These are phyloP conservation scores for Amanita jacksonii DNA, from an alignment of 768 basidiomycete species.

Conservation along the genomic window DNA sequence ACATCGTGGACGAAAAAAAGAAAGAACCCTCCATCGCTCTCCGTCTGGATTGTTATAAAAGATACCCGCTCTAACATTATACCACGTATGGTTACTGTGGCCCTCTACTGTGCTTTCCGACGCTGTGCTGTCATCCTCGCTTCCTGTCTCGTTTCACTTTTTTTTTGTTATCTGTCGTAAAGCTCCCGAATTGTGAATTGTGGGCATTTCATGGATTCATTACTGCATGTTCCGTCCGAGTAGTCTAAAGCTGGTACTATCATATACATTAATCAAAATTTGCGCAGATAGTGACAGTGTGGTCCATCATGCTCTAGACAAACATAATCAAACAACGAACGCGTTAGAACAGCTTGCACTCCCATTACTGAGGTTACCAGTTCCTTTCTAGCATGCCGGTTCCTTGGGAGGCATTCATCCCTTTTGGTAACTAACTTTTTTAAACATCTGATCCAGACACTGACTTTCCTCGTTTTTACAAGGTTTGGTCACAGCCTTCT, in stretches of 20 bases:
- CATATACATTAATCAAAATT: too few relatives aligned
- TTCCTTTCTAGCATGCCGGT: constrained; percentile 59
- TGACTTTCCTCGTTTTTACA: constrained; percentile 36
- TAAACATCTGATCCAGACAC: background rate
- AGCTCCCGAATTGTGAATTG: background rate
- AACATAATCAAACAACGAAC: background rate
- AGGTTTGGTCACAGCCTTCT: constrained; percentile 67
- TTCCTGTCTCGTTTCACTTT: constrained; percentile 6
- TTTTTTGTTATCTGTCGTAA: background rate
- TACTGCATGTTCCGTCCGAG: too few relatives aligned
- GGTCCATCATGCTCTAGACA: background rate
- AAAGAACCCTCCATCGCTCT: too few relatives aligned
- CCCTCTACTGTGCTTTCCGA: constrained; percentile 4
- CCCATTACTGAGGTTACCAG: too few relatives aligned
- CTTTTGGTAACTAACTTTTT: constrained; percentile 56
- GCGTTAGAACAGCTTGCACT: too few relatives aligned
- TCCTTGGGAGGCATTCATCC: constrained; percentile 96
- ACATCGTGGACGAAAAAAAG: too few relatives aligned
- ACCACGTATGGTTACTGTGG: background rate
- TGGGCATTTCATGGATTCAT: too few relatives aligned
- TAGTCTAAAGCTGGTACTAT: too few relatives aligned
- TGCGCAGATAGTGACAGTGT: background rate
- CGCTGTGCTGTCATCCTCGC: background rate
- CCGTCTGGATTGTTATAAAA: background rate
- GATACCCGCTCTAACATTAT: constrained; percentile 1